These are phyloP conservation scores for Trichosporon faecale DNA, from an alignment of 1,284 basidiomycete genomes.

Conservation along the genomic window DNA sequence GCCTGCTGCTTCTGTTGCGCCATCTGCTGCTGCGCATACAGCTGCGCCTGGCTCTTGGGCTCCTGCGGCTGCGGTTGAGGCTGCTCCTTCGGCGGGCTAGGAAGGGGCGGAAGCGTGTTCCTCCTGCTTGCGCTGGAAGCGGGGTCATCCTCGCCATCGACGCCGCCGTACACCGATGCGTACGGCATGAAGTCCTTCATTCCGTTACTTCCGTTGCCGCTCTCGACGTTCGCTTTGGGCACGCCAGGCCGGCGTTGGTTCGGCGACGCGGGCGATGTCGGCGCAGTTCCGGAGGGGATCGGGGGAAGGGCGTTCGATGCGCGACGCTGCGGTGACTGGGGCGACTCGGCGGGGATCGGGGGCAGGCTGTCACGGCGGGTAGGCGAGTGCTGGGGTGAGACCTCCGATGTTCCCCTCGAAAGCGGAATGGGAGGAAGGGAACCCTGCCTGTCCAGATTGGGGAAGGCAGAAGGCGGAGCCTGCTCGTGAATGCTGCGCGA, in stretches of 20 bases:
- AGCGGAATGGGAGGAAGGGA: background rate
- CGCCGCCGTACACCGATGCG: conserved; percentile 1
- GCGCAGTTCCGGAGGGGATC: background rate
- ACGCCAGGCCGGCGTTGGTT: background rate
- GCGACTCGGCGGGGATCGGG: background rate
- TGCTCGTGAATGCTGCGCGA: background rate
- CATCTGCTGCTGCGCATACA: conserved; percentile 8
- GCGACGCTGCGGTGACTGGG: background rate
- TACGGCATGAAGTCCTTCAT: conserved; percentile 2
- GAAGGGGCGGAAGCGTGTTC: background rate
- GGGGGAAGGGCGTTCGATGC: background rate
- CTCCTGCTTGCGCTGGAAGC: background rate
- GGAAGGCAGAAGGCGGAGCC: background rate
- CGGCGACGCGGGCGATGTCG: background rate
- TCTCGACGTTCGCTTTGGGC: background rate
- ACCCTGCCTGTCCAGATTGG: background rate
- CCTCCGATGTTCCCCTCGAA: background rate
- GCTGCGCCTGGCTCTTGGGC: background rate
- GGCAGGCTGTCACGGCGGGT: background rate
- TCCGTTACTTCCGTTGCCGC: background rate
- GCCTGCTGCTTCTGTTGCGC: background rate
- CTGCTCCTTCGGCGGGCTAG: background rate
- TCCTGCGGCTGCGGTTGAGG: no score
- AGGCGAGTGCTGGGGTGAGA: background rate
- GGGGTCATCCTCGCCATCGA: background rate